Evolutionary conservation across 257 asterid species (phyloP).

Genomic region (Nicotiana knightiana): DNA sequence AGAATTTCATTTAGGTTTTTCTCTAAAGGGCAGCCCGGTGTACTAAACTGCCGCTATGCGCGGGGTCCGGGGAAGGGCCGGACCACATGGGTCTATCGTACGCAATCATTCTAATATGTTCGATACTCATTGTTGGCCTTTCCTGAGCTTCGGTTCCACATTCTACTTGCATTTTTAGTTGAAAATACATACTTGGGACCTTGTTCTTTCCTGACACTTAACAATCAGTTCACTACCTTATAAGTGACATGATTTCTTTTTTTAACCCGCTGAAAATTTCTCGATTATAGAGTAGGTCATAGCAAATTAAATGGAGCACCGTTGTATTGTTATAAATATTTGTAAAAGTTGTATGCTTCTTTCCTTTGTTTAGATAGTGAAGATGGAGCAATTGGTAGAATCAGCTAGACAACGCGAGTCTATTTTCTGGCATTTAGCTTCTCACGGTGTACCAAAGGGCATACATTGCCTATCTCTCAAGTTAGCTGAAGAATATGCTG

Average conservation of each 20-base stretch:
- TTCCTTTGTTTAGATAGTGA: constrained; percentile 38
- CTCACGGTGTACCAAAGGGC: constrained; percentile 68
- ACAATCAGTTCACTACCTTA: not conserved
- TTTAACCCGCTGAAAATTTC: not conserved
- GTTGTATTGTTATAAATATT: not conserved
- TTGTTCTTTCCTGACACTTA: not conserved
- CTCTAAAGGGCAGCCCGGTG: not conserved
- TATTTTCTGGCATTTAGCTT: constrained; percentile 73
- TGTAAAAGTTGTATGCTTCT: not conserved
- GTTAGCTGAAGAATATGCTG: constrained; percentile 74
- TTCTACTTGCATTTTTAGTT: not conserved
- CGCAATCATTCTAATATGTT: not conserved
- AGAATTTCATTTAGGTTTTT: not conserved
- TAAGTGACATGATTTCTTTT: not conserved
- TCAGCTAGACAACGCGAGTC: constrained; percentile 58
- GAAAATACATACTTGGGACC: not conserved
- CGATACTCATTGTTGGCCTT: not conserved
- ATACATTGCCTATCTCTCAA: constrained; percentile 70
- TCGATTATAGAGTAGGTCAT: not conserved
- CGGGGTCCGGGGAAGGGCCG: too few relatives aligned
- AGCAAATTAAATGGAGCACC: not conserved
- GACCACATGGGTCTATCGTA: too few relatives aligned
- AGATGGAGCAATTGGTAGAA: constrained; percentile 58
- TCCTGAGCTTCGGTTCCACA: not conserved
- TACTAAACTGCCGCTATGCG: too few relatives aligned